A percentile compares a stretch with the other conserved stretches of the same genome.
These are phyloP conservation scores for Dendrobium huoshanense DNA, from an alignment of 106 monocot species.

Conservation along the genomic window DNA sequence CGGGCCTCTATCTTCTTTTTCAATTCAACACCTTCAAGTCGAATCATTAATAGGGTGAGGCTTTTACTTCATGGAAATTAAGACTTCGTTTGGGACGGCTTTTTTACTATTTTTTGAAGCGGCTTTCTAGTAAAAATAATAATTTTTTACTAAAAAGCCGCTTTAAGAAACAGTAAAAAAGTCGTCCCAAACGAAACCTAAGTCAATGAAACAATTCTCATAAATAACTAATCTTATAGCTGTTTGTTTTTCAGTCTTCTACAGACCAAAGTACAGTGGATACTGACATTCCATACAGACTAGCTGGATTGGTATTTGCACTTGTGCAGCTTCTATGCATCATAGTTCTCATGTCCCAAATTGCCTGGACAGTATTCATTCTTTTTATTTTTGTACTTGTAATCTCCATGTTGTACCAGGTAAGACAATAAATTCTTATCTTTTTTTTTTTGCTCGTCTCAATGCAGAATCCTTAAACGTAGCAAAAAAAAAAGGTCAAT, in stretches of 20 bases:
- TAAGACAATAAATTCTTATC: constrained; percentile 13
- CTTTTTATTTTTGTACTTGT: constrained; percentile 46
- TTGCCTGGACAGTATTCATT: constrained; percentile 67
- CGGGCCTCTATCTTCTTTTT: constrained; percentile 72
- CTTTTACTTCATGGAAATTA: constrained; percentile 3
- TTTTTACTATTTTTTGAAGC: too few relatives aligned
- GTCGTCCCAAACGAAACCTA: too few relatives aligned
- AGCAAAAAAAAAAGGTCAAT: too few relatives aligned
- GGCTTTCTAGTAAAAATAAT: too few relatives aligned
- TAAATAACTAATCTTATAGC: background rate
- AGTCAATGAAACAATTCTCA: background rate
- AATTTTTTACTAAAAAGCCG: too few relatives aligned
- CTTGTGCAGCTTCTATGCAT: constrained; percentile 79
- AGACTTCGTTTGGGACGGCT: too few relatives aligned
- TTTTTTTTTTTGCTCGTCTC: background rate
- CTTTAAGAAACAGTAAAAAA: too few relatives aligned
- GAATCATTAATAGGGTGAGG: constrained; percentile 79
- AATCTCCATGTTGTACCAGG: constrained; percentile 81
- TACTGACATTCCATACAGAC: constrained; percentile 82
- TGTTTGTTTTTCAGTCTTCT: constrained; percentile 42
- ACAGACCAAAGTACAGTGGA: constrained; percentile 81
- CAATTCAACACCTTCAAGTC: constrained; percentile 67
- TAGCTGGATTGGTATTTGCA: constrained; percentile 79
- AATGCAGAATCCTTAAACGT: background rate
- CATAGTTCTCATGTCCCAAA: constrained; percentile 71